Evolutionary conservation across 805 yeast species (phyloP).

Genomic region (Pichia insulana): DNA sequence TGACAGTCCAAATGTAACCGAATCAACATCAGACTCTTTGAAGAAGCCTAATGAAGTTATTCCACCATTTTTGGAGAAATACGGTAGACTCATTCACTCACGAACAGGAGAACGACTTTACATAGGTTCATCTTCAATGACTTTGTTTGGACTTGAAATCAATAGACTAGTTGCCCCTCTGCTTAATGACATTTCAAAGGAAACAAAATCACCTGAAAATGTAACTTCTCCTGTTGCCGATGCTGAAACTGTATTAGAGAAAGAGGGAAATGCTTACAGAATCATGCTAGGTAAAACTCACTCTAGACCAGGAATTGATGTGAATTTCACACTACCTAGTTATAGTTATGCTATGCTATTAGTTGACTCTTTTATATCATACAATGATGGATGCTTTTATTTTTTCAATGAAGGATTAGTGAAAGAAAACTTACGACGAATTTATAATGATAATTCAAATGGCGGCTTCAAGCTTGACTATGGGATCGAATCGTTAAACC

Average conservation of each 20-base stretch:
- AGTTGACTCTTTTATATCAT: slow-evolving; percentile 68
- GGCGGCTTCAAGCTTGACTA: slow-evolving; percentile 24
- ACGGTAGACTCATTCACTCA: slow-evolving; percentile 64
- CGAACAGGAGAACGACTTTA: slow-evolving; percentile 69
- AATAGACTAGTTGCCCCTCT: slow-evolving; percentile 37
- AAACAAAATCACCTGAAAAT: slow-evolving; percentile 13
- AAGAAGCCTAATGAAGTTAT: slow-evolving; percentile 41
- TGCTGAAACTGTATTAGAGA: slow-evolving; percentile 47
- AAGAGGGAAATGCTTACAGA: slow-evolving; percentile 70
- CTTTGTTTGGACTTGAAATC: slow-evolving; percentile 68
- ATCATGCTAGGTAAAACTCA: slow-evolving; percentile 61
- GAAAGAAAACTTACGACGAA: slow-evolving; percentile 53
- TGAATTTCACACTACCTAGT: slow-evolving; percentile 66
- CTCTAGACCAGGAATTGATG: slow-evolving; percentile 58
- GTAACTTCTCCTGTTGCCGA: slow-evolving; percentile 1
- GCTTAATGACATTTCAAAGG: slow-evolving; percentile 5
- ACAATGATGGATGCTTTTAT: slow-evolving; percentile 78
- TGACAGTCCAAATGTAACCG: no score
- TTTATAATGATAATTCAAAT: slow-evolving; percentile 42
- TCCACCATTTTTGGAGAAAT: slow-evolving; percentile 62
- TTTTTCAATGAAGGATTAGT: slow-evolving; percentile 78
- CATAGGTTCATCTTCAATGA: slow-evolving; percentile 79
- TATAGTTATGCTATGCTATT: slow-evolving; percentile 67
- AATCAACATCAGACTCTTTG: no score
- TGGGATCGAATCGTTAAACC: slow-evolving; percentile 18